Base-by-base conservation (phyloP, 2,329 filamentous ascomycete species). In the Gremmenia infestans region DNA sequence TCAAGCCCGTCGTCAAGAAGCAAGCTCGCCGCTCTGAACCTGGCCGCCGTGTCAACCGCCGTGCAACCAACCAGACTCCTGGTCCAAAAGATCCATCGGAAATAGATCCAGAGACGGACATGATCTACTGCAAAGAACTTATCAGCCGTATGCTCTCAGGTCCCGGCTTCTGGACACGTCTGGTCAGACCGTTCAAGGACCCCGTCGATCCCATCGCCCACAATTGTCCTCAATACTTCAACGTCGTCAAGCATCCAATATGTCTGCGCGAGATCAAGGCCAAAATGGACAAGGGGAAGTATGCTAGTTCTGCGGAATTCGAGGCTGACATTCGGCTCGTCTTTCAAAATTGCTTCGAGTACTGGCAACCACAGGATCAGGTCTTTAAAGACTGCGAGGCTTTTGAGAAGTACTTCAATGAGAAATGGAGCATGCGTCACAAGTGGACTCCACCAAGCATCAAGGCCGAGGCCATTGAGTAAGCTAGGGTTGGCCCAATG, bases 111-210 rank as follows among this genome's bases (percentile, higher is more conserved):
- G 71, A 72, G 19, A 71, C 75, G 56, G 84, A 83, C 65, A 68
- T 86, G 17, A 75, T 76, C 9, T 86, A 83, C 64, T 86, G 83
- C 61, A 71, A 77, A 2, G 81, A 85, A 59, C 72, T 86, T 1
- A 66, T 86, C 48, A 74, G 73, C 1, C 75, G 82, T 32, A 86
- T 86, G 83, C 72, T 85, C 0, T 82, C 79, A 1, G 82, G 82
- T 0, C 82, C 83, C 57, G 82, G 83, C 6, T 86, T 83, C 67
- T 86, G 83, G 83, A 86, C 83, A 0, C 79, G 82, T n/a, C 74
- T 85, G 0, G 82, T 86, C 3, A 81, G 81, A 0, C 81, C 81
- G 0, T 86, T 86, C 69, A 78, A 77, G 46, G 77, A 85, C 23
- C 78, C 82, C 0, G 82, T 86, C 6, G 76, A 82, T 55, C 82